Conservation (phyloP, 306 rosid species). For the Glycine latifolia region DNA sequence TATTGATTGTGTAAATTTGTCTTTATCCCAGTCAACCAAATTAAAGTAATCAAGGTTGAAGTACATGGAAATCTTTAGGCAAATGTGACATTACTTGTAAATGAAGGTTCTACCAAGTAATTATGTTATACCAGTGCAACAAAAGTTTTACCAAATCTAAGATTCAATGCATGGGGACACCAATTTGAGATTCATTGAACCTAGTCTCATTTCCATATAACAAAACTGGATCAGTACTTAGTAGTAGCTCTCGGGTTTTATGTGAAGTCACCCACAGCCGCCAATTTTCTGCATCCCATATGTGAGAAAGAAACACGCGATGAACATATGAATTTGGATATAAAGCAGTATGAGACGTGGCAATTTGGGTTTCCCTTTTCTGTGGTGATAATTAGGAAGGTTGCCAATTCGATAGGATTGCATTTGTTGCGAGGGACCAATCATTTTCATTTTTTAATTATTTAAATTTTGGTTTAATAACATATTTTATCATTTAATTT, state of each 20-base stretch:
- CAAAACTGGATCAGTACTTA: not conserved
- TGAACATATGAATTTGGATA: not conserved
- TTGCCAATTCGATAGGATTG: not conserved
- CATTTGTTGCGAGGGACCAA: not conserved
- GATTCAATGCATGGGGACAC: slow-evolving; percentile 8
- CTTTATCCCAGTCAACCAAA: too few species aligned
- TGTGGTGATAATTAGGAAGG: not conserved
- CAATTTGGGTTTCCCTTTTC: not conserved
- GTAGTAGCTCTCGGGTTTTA: not conserved
- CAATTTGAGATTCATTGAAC: not conserved
- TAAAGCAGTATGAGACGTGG: not conserved
- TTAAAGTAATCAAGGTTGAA: too few species aligned
- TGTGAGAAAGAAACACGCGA: not conserved
- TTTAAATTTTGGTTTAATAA: too few species aligned
- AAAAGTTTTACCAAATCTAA: not conserved
- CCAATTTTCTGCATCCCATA: not conserved
- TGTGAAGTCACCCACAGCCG: not conserved
- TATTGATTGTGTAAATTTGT: too few species aligned
- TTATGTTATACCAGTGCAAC: too few species aligned
- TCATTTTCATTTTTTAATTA: not conserved
- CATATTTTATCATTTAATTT: too few species aligned
- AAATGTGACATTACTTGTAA: too few species aligned
- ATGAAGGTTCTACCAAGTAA: too few species aligned
- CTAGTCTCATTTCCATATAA: not conserved
- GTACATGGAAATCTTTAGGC: too few species aligned